phyloP scores from a whole-genome alignment of 805 yeast species.

The Kuraishia cidri region DNA sequence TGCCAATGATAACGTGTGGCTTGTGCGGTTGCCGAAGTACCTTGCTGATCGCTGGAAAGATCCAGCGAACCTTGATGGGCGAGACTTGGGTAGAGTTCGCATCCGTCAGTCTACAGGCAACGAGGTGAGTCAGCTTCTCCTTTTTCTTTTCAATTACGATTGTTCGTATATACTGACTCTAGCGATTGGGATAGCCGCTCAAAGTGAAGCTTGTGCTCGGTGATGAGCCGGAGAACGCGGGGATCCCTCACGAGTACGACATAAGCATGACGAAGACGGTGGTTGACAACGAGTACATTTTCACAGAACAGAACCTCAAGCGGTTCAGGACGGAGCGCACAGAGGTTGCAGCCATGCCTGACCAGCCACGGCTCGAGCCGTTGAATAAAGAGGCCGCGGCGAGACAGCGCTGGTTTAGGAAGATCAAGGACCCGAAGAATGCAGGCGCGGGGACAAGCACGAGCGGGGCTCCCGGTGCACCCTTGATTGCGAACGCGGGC shows the following conservation, averaged over 20 bases:
- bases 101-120: constrained; percentile 42
- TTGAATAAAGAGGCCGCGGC: constrained; percentile 21
- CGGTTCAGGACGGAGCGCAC: constrained; percentile 42
- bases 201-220: constrained; percentile 53
- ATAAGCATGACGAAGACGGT: constrained; percentile 67
- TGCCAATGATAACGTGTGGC: constrained; percentile 76
- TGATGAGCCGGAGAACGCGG: constrained; percentile 32
- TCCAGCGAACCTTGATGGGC: constrained; percentile 54
- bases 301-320: constrained; percentile 76
- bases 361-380: constrained; percentile 32
- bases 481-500: not conserved
- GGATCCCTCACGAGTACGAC: constrained; percentile 80
- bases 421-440: constrained; percentile 8
- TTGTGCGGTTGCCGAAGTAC: constrained; percentile 84
- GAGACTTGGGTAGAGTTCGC: constrained; percentile 72
- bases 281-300: constrained; percentile 80
- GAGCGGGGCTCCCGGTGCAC: not conserved
- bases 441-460: no score
- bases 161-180: no score
- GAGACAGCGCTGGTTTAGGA: constrained; percentile 15
- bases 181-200: constrained; percentile 10
- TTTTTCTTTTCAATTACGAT: no score
- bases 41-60: constrained; percentile 76
- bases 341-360: constrained; percentile 42
- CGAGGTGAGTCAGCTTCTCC: no score